A percentile compares a stretch with the other conserved stretches of the same genome.
These are phyloP conservation scores for Sclerotinia glacialis DNA, from an alignment of 2,329 filamentous ascomycete genomes.

Conservation along the genomic window DNA sequence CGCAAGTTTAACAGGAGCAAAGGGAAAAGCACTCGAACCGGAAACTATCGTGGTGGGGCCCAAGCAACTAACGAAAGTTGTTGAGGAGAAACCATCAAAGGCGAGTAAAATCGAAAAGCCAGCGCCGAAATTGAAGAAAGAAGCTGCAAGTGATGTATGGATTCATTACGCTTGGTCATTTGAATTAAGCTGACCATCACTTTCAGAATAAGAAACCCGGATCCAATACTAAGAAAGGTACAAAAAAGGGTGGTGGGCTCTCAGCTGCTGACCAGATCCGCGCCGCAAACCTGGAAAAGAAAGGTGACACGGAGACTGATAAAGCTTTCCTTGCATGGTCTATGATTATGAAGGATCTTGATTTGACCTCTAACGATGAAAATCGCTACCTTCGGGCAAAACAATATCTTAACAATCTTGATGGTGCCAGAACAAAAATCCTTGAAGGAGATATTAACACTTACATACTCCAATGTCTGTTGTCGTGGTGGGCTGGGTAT, in stretches of 20 bases:
- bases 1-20: slow-evolving; percentile 63
- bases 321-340: slow-evolving; percentile 39
- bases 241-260: slow-evolving; percentile 42
- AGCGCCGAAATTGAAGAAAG: slow-evolving; percentile 32
- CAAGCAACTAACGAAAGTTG: slow-evolving; percentile 34
- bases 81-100: slow-evolving; percentile 34
- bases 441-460: slow-evolving; percentile 41
- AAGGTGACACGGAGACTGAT: slow-evolving; percentile 35
- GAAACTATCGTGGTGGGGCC: slow-evolving; percentile 58
- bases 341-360: slow-evolving; percentile 36
- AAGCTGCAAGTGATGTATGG: slow-evolving; percentile 25
- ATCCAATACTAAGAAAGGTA: slow-evolving; percentile 33
- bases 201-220: slow-evolving; percentile 23
- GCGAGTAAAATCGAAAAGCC: slow-evolving; percentile 26
- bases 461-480: slow-evolving; percentile 49
- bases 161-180: background rate
- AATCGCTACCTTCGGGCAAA: slow-evolving; percentile 36
- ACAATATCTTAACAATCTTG: slow-evolving; percentile 37
- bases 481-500: slow-evolving; percentile 48
- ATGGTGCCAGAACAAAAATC: slow-evolving; percentile 33
- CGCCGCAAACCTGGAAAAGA: slow-evolving; percentile 37
- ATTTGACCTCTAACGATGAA: slow-evolving; percentile 34
- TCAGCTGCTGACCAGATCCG: slow-evolving; percentile 41
- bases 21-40: slow-evolving; percentile 60
- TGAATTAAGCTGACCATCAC: background rate